Conservation (phyloP, 2,329 filamentous ascomycete species). For the Didymella sp. region DNA sequence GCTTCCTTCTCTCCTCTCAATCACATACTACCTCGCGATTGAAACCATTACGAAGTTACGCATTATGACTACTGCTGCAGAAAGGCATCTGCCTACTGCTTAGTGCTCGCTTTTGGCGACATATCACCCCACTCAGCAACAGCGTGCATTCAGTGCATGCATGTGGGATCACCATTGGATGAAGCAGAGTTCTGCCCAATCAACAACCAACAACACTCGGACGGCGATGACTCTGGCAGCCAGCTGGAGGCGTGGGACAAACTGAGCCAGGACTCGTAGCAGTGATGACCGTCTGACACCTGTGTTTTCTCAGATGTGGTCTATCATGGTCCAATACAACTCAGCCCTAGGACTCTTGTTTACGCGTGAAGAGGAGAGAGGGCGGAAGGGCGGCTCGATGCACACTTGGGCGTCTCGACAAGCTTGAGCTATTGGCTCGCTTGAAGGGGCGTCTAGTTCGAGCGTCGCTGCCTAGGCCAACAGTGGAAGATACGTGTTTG, state of each 20-base stretch:
- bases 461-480: conserved; percentile 47
- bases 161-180: not conserved
- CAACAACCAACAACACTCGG: conserved; percentile 21
- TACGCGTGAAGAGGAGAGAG: conserved; percentile 33
- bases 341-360: conserved; percentile 50
- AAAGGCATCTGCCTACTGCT: conserved; percentile 3
- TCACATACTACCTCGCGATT: conserved; percentile 4
- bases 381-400: conserved; percentile 43
- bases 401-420: conserved; percentile 31
- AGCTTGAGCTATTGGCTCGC: conserved; percentile 40
- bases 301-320: conserved; percentile 5
- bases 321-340: conserved; percentile 47
- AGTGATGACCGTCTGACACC: conserved; percentile 33
- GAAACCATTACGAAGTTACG: conserved; percentile 9
- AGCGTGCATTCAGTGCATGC: not conserved
- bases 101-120: not conserved
- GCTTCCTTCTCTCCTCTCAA: conserved; percentile 25
- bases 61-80: not conserved
- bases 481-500: conserved; percentile 34
- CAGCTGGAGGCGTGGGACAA: conserved; percentile 48
- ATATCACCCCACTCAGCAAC: not conserved
- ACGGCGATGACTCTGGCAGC: conserved; percentile 38
- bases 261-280: conserved; percentile 49
- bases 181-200: not conserved
- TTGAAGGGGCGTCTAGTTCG: conserved; percentile 30